Percentiles rank a stretch among this genome's conserved stretches.
phyloP scores from a whole-genome alignment of 106 monocot genomes.

The Dendrobium officinale region DNA sequence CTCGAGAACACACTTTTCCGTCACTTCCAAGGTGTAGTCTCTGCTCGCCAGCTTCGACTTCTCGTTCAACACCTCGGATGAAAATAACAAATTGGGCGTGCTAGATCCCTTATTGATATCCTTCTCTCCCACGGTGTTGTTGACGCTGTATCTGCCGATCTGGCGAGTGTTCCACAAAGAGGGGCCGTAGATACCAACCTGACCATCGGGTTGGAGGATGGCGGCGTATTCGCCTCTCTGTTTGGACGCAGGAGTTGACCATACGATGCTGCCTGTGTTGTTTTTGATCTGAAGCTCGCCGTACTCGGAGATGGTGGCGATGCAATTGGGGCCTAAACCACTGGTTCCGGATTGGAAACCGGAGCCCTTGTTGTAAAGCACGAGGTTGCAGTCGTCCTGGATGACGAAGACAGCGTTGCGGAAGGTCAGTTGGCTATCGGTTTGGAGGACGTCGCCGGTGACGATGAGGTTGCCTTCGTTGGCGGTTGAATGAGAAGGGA shows the following conservation, averaged over 20 bases:
- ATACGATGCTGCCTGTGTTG: neutral
- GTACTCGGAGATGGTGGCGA: neutral
- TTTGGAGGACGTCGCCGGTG: slow-evolving; percentile 12
- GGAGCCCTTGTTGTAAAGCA: neutral
- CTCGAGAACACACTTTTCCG: neutral
- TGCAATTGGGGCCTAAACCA: neutral
- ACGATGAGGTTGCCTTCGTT: slow-evolving; percentile 14
- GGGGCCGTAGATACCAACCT: neutral
- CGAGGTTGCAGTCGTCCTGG: slow-evolving; percentile 17
- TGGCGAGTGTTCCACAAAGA: neutral
- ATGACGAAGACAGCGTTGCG: slow-evolving; percentile 9
- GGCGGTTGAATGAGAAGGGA: neutral
- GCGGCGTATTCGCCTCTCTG: neutral
- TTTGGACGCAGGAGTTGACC: neutral
- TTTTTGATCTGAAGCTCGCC: neutral
- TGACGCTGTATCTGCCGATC: neutral
- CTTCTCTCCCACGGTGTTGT: neutral
- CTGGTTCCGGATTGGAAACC: slow-evolving; percentile 7
- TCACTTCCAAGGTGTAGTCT: neutral
- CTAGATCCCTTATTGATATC: neutral
- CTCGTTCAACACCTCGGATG: neutral
- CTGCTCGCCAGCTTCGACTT: neutral
- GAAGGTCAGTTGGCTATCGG: slow-evolving; percentile 9
- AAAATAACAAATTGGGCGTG: neutral
- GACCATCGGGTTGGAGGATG: slow-evolving; percentile 2